A percentile compares a stretch with the other conserved stretches of the same genome.
Conservation (phyloP, 1,139 yeast species). For the Meyerozyma smithsonii region DNA sequence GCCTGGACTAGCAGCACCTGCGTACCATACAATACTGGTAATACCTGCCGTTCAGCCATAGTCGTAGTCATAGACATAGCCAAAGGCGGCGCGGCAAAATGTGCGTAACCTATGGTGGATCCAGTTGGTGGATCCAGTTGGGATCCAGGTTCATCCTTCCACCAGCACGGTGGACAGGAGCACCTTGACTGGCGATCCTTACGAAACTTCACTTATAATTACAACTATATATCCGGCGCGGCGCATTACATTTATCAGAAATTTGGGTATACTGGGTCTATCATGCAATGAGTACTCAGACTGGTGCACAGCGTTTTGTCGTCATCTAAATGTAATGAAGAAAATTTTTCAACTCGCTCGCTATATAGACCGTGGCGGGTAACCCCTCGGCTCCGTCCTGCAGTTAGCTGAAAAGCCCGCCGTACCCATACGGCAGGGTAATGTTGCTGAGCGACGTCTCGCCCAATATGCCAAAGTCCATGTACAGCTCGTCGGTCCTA, state of each 20-base stretch:
- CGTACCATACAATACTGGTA: too few relatives aligned
- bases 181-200: too few relatives aligned
- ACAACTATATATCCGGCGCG: not conserved
- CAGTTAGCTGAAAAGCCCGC: not conserved
- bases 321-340: slow-evolving; percentile 19
- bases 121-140: too few relatives aligned
- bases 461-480: not conserved
- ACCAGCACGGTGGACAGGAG: too few relatives aligned
- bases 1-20: too few relatives aligned
- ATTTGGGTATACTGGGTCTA: slow-evolving; percentile 48
- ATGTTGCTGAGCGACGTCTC: not conserved
- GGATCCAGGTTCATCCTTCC: too few relatives aligned
- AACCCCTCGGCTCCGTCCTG: not conserved
- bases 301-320: slow-evolving; percentile 53
- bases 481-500: not conserved
- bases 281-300: slow-evolving; percentile 45
- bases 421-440: not conserved
- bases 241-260: slow-evolving; percentile 29
- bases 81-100: too few relatives aligned
- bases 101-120: too few relatives aligned
- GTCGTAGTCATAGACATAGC: too few relatives aligned
- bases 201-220: too few relatives aligned
- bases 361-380: slow-evolving; percentile 1
- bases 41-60: too few relatives aligned
- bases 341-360: not conserved